Conservation (phyloP, 2,329 filamentous ascomycete genomes). For the Incumbomyces delicatus region DNA sequence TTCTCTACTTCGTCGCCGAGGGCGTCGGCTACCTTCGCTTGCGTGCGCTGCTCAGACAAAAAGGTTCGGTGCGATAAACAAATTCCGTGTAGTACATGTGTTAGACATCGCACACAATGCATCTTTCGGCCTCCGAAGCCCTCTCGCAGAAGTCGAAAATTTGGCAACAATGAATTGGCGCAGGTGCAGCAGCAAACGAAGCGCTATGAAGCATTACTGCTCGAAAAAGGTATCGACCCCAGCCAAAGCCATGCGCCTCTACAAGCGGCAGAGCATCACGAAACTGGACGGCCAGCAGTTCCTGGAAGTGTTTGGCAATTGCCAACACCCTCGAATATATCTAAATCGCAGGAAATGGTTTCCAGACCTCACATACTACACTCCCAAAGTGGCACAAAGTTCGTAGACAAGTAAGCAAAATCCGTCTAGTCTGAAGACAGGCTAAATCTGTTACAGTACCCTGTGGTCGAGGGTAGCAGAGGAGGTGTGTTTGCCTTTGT, state of each 20-base stretch:
- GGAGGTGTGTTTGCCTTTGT: slow-evolving; percentile 15
- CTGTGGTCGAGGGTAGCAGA: slow-evolving; percentile 23
- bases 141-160: slow-evolving; percentile 15
- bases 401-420: slow-evolving; percentile 21
- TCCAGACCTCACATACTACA: slow-evolving; percentile 17
- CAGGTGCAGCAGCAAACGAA: slow-evolving; percentile 7
- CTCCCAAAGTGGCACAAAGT: slow-evolving; percentile 12
- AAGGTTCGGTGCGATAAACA: slow-evolving; percentile 37
- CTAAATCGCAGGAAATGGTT: slow-evolving; percentile 10
- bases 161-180: slow-evolving; percentile 6
- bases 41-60: slow-evolving; percentile 30
- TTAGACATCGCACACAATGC: slow-evolving; percentile 28
- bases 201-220: slow-evolving; percentile 13
- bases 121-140: slow-evolving; percentile 22
- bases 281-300: slow-evolving; percentile 1
- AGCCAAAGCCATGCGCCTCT: slow-evolving; percentile 5
- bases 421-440: background rate
- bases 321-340: slow-evolving; percentile 11
- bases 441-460: slow-evolving; percentile 18
- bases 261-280: slow-evolving; percentile 5
- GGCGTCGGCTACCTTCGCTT: slow-evolving; percentile 16
- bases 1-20: too few relatives aligned
- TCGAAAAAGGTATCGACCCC: slow-evolving; percentile 17
- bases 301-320: slow-evolving; percentile 8
- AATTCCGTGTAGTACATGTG: slow-evolving; percentile 36